A percentile compares a stretch with the other conserved stretches of the same genome.
These are phyloP conservation scores for Pugionium cornutum DNA, from an alignment of 345 rosid species.

Conservation along the genomic window DNA sequence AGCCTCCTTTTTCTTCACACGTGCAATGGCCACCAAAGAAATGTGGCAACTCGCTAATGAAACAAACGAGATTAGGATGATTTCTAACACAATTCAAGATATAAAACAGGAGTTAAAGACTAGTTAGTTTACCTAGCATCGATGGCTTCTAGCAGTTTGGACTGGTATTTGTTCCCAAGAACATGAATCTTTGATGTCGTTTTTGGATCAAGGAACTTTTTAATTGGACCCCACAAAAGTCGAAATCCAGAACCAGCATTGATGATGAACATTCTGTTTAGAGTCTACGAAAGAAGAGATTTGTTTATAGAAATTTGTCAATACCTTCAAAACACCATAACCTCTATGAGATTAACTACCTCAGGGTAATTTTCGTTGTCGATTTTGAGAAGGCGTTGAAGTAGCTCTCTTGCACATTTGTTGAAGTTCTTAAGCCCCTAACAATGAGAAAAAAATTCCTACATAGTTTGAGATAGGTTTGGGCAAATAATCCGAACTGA, in stretches of 20 bases:
- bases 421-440: constrained; percentile 90
- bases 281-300: constrained; percentile 48
- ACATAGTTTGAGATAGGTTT: not conserved
- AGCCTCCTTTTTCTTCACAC: constrained; percentile 89
- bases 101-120: not conserved
- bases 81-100: not conserved
- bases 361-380: constrained; percentile 92
- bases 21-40: constrained; percentile 89
- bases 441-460: not conserved
- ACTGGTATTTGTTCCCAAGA: constrained; percentile 87
- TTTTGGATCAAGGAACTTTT: constrained; percentile 82
- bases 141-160: constrained; percentile 85
- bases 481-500: no score
- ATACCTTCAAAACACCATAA: not conserved
- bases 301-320: not conserved
- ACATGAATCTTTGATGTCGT: constrained; percentile 90
- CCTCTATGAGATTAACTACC: constrained; percentile 43
- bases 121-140: constrained; percentile 59
- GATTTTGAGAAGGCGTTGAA: constrained; percentile 68
- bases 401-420: constrained; percentile 79
- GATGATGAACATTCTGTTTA: constrained; percentile 92
- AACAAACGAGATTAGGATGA: constrained; percentile 2
- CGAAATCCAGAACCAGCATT: constrained; percentile 94
- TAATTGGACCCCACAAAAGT: constrained; percentile 82
- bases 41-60: constrained; percentile 84